A percentile compares a stretch with the other conserved stretches of the same genome.
Conservation (phyloP, 2,329 filamentous ascomycete genomes). For the Teratosphaeria destructans region DNA sequence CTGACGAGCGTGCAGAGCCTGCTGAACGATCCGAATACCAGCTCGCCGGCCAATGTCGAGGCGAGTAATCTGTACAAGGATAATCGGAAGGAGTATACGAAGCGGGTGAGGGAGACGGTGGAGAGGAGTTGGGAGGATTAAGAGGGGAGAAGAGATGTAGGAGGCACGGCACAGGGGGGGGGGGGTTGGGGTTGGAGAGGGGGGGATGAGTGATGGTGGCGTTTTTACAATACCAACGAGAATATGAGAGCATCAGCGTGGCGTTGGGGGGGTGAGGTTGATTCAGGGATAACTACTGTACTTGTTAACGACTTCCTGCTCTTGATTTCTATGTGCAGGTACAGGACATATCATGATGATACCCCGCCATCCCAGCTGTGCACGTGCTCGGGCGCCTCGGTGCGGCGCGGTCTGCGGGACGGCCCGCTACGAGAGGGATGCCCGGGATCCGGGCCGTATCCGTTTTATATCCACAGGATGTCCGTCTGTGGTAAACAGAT, state of each 20-base stretch:
- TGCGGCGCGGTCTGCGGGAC: background rate
- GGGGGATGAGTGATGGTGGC: background rate
- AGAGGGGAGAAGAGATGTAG: background rate
- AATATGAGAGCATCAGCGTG: background rate
- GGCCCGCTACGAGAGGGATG: too few species aligned
- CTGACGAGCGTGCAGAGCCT: constrained; percentile 96
- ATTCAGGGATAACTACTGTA: too few species aligned
- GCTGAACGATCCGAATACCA: constrained; percentile 97
- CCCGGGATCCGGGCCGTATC: background rate
- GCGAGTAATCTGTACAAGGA: constrained; percentile 98
- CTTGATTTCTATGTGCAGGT: too few species aligned
- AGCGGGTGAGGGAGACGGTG: constrained; percentile 88
- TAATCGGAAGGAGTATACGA: constrained; percentile 91
- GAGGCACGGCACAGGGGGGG: background rate
- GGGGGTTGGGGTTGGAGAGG: too few species aligned
- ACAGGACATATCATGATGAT: background rate
- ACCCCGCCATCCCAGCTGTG: background rate
- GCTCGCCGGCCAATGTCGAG: constrained; percentile 93
- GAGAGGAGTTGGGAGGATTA: constrained; percentile 99
- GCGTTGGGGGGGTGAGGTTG: background rate
- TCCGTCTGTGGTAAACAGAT: too few species aligned
- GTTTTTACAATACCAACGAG: background rate
- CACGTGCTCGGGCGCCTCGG: background rate
- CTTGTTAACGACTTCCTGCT: too few species aligned
- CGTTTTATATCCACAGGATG: too few species aligned